Conservation (phyloP, 2,329 filamentous ascomycete species). For the Penicillium sumatraense region DNA sequence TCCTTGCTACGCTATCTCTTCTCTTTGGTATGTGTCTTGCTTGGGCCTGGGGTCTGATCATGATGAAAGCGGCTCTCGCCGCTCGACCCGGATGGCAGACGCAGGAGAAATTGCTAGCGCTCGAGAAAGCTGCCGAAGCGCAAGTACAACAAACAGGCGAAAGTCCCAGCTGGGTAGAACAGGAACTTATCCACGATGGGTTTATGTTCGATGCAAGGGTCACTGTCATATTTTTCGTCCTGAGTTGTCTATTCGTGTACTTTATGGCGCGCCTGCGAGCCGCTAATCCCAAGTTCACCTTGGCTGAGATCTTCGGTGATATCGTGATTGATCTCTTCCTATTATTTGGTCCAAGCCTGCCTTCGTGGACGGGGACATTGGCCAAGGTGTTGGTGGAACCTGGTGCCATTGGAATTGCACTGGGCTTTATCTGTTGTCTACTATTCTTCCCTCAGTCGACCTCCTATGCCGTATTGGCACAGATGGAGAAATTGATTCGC, state of each 20-base stretch:
- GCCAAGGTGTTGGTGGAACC: constrained; percentile 50
- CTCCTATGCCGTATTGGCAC: constrained; percentile 48
- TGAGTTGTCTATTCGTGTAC: constrained; percentile 54
- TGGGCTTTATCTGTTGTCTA: constrained; percentile 51
- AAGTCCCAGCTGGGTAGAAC: constrained; percentile 31
- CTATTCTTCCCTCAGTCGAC: constrained; percentile 57
- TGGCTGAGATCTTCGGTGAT: constrained; percentile 53
- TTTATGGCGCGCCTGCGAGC: constrained; percentile 50
- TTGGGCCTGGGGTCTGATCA: constrained; percentile 56
- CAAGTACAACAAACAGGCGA: constrained; percentile 40
- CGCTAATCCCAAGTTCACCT: constrained; percentile 50
- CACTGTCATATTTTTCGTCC: constrained; percentile 40
- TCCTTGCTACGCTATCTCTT: constrained; percentile 49
- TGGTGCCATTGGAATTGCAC: constrained; percentile 50
- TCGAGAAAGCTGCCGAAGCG: constrained; percentile 38
- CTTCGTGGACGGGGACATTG: constrained; percentile 47
- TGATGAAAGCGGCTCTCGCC: constrained; percentile 55
- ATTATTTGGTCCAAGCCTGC: constrained; percentile 48
- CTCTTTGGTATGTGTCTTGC: constrained; percentile 53
- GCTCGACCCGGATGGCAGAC: constrained; percentile 47
- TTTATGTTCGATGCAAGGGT: constrained; percentile 55
- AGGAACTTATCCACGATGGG: constrained; percentile 48
- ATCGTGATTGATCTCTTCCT: constrained; percentile 55
- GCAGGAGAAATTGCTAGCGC: constrained; percentile 35
- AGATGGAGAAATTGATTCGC: constrained; percentile 34